Conservation (phyloP, 2,329 filamentous ascomycete genomes). For the Colletotrichum sp. region DNA sequence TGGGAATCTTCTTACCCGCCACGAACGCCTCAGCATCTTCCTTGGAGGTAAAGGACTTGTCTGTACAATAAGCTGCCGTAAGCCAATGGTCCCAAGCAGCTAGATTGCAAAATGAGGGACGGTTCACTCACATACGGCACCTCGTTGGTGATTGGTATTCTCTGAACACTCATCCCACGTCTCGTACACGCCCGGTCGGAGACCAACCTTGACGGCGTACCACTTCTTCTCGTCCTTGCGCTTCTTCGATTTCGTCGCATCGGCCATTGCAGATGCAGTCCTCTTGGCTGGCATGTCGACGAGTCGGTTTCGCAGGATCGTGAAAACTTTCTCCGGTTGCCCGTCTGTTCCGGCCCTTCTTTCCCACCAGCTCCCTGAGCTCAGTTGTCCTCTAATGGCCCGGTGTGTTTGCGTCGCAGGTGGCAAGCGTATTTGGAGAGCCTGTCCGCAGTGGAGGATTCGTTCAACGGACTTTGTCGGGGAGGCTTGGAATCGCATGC, state of each 20-base stretch:
- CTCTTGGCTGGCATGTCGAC: slow-evolving; percentile 19
- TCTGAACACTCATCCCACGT: slow-evolving; percentile 65
- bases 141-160: slow-evolving; percentile 64
- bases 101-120: not conserved
- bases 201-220: slow-evolving; percentile 64
- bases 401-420: not conserved
- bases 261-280: not conserved
- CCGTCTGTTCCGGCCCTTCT: not conserved
- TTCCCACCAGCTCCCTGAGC: not conserved
- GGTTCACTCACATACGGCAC: slow-evolving; percentile 67
- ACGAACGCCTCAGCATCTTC: slow-evolving; percentile 83
- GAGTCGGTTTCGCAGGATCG: not conserved
- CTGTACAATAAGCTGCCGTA: slow-evolving; percentile 44
- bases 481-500: slow-evolving; percentile 7
- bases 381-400: not conserved
- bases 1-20: slow-evolving; percentile 58
- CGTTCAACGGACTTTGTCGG: slow-evolving; percentile 4
- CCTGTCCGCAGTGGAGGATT: not conserved
- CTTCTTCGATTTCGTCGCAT: slow-evolving; percentile 40
- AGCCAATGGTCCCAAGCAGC: not conserved
- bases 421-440: not conserved
- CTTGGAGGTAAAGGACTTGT: slow-evolving; percentile 77
- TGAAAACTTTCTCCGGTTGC: not conserved
- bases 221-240: slow-evolving; percentile 60
- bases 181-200: slow-evolving; percentile 57